These are phyloP conservation scores for Cladosporium phlei DNA, from an alignment of 2,329 filamentous ascomycete species.

Conservation along the genomic window DNA sequence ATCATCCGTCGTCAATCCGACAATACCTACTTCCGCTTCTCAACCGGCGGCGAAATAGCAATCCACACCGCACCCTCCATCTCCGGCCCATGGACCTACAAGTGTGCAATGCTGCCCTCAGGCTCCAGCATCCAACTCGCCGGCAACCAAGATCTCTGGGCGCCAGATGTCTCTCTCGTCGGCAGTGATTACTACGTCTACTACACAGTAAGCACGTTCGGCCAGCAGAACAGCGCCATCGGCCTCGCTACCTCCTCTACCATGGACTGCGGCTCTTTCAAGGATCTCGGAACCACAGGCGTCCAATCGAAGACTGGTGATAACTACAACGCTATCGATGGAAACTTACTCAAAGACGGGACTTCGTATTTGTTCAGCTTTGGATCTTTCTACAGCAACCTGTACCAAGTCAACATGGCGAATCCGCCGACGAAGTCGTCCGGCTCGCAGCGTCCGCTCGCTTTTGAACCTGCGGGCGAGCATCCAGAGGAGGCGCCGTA, in stretches of 20 bases:
- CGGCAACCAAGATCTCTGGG: slow-evolving; percentile 51
- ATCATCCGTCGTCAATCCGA: slow-evolving; percentile 45
- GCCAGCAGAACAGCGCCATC: slow-evolving; percentile 58
- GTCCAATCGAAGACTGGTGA: slow-evolving; percentile 39
- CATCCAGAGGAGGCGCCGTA: slow-evolving; percentile 55
- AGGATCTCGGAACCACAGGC: slow-evolving; percentile 56
- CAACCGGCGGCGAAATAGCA: slow-evolving; percentile 45
- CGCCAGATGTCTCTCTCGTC: slow-evolving; percentile 59
- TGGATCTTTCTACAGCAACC: slow-evolving; percentile 64
- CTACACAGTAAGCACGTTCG: slow-evolving; percentile 61
- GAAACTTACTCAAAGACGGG: slow-evolving; percentile 38
- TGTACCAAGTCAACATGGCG: slow-evolving; percentile 56
- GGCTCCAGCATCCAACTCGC: slow-evolving; percentile 39
- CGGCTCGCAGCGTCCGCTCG: slow-evolving; percentile 43
- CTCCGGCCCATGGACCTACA: slow-evolving; percentile 48
- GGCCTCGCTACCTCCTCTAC: slow-evolving; percentile 51
- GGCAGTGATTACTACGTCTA: slow-evolving; percentile 59
- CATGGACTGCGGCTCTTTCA: slow-evolving; percentile 55
- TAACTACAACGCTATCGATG: slow-evolving; percentile 50
- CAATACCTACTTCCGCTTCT: slow-evolving; percentile 51
- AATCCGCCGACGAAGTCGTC: slow-evolving; percentile 28
- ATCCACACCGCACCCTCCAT: slow-evolving; percentile 46
- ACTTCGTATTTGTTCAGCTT: slow-evolving; percentile 54
- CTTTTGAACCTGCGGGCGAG: slow-evolving; percentile 48
- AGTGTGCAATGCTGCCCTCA: slow-evolving; percentile 43